Conservation (phyloP, 208 protist species). For the Acanthamoeba castellanii region DNA sequence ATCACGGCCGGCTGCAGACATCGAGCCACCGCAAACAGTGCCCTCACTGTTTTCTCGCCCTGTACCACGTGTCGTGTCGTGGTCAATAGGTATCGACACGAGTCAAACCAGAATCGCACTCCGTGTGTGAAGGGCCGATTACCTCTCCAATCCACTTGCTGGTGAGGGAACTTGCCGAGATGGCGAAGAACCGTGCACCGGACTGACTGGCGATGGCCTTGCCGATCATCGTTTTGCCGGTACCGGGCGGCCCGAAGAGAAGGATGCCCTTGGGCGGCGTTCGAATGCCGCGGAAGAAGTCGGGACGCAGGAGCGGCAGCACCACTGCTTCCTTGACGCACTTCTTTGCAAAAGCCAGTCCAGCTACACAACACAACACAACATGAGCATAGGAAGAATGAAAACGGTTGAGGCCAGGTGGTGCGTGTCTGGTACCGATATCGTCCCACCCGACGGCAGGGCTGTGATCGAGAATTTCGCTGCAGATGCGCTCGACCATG, state of each 20-base stretch:
- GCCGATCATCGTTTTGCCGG: constrained; percentile 92
- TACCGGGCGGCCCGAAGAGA: constrained; percentile 91
- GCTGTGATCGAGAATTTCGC: constrained; percentile 57
- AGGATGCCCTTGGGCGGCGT: constrained; percentile 89
- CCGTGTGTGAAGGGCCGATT: neutral
- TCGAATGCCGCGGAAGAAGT: constrained; percentile 88
- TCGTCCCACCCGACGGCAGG: constrained; percentile 63
- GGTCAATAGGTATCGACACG: neutral
- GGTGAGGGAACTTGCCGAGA: constrained; percentile 91
- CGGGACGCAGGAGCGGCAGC: constrained; percentile 87
- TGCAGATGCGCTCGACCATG: constrained; percentile 67
- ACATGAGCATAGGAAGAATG: neutral
- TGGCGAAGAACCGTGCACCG: constrained; percentile 91
- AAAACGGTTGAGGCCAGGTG: neutral
- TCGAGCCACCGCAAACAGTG: constrained; percentile 91
- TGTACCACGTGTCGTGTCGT: constrained; percentile 78
- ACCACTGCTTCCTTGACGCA: constrained; percentile 87
- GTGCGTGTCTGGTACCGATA: neutral
- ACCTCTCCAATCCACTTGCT: constrained; percentile 92
- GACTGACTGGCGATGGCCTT: constrained; percentile 91
- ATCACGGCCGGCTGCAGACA: constrained; percentile 90
- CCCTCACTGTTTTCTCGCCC: constrained; percentile 91
- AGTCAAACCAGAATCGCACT: neutral
- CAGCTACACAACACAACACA: constrained; percentile 73
- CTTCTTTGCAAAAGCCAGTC: constrained; percentile 88